Percentiles rank a stretch among this genome's conserved stretches.
Evolutionary conservation across 176 grass and related monocot genomes (phyloP).

Genomic region (Zoysia japonica): DNA sequence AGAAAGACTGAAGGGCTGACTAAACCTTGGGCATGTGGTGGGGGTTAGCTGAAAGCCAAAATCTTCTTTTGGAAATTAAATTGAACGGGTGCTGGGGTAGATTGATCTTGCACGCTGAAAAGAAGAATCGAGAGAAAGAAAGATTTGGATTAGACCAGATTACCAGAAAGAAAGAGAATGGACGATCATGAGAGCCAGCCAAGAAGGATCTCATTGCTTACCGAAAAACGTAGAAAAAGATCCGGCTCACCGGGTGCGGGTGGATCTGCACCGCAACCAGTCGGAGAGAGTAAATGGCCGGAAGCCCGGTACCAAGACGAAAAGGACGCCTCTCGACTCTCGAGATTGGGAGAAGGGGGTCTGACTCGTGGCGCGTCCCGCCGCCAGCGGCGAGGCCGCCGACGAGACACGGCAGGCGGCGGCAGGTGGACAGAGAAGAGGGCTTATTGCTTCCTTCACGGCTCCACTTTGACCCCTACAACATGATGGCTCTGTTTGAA

Average conservation of each 20-base stretch:
- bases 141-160: neutral
- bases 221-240: neutral
- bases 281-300: neutral
- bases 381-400: neutral
- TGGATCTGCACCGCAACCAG: constrained; percentile 8
- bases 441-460: too few relatives aligned
- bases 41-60: neutral
- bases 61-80: neutral
- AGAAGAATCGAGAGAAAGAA: neutral
- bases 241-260: neutral
- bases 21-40: neutral
- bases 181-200: neutral
- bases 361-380: neutral
- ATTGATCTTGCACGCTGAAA: neutral
- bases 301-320: neutral
- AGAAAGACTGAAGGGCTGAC: neutral
- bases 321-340: neutral
- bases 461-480: too few relatives aligned
- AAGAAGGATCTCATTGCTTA: neutral
- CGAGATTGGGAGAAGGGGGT: too few relatives aligned
- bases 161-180: neutral
- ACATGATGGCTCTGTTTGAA: too few relatives aligned
- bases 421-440: neutral
- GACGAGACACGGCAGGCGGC: neutral
- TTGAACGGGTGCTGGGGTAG: too few relatives aligned